phyloP scores from a whole-genome alignment of 192 early-diverging fungal genomes.

The Gonapodya prolifera region DNA sequence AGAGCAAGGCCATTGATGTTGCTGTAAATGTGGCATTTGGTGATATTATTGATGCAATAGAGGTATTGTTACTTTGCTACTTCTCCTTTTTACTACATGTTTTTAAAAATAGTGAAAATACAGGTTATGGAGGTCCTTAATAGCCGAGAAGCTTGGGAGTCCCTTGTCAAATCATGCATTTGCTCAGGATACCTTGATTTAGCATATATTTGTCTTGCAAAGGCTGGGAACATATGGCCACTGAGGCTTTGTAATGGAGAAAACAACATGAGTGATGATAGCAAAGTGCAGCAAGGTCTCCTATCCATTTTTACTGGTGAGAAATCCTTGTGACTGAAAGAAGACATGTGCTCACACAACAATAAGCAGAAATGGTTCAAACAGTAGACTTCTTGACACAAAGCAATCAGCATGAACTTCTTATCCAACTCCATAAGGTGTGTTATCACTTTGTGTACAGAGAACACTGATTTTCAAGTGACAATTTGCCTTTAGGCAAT shows the following conservation, averaged over 20 bases:
- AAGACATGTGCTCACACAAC: background rate
- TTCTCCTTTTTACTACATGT: too few species aligned
- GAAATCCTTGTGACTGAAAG: too few species aligned
- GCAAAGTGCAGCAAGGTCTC: background rate
- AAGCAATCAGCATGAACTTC: background rate
- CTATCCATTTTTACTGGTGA: background rate
- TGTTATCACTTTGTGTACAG: too few species aligned
- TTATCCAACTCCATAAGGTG: too few species aligned
- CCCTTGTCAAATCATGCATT: background rate
- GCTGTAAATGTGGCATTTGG: background rate
- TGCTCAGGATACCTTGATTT: background rate
- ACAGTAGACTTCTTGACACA: background rate
- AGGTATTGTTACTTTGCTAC: too few species aligned
- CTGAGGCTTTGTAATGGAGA: background rate
- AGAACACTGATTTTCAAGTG: too few species aligned
- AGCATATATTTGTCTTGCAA: background rate
- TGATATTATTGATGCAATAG: background rate
- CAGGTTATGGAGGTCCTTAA: background rate
- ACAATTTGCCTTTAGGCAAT: background rate
- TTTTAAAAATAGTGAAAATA: too few species aligned
- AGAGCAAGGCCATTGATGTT: background rate
- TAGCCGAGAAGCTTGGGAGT: background rate
- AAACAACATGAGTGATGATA: background rate
- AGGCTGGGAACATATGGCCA: background rate
- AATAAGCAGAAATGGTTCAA: background rate